Conservation (phyloP, 1,139 yeast species). For the Pichia sp. region DNA sequence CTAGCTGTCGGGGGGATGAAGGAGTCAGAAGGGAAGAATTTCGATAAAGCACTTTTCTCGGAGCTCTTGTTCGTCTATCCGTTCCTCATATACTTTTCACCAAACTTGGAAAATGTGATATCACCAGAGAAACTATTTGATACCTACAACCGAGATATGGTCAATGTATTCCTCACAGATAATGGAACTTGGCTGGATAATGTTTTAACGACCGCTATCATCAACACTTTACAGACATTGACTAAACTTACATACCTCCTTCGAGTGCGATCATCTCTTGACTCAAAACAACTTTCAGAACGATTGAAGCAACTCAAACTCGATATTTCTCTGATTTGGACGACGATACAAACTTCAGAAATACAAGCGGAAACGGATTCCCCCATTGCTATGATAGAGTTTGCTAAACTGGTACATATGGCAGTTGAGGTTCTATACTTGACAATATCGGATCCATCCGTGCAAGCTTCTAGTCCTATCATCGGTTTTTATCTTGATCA, state of each 20-base stretch:
- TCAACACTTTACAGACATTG: conserved; percentile 32
- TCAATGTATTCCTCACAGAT: conserved; percentile 21
- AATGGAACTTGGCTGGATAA: conserved; percentile 30
- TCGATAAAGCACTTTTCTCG: conserved; percentile 24
- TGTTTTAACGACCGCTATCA: conserved; percentile 32
- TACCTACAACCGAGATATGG: conserved; percentile 26
- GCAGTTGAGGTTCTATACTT: conserved; percentile 23
- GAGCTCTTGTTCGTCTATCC: conserved; percentile 34
- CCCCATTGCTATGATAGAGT: conserved; percentile 7
- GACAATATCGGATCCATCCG: conserved; percentile 24
- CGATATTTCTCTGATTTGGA: conserved; percentile 23
- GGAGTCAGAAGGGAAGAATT: background rate
- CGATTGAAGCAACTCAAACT: conserved; percentile 15
- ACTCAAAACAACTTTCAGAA: conserved; percentile 2
- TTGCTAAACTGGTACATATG: conserved; percentile 22
- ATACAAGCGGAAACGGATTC: conserved; percentile 17
- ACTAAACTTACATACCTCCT: conserved; percentile 36
- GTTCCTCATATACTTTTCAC: conserved; percentile 27
- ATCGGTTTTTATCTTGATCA: conserved; percentile 25
- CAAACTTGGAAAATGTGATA: conserved; percentile 26
- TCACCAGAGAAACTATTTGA: conserved; percentile 31
- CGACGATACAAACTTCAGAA: conserved; percentile 24
- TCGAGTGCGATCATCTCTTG: conserved; percentile 17
- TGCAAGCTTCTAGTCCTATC: conserved; percentile 22
- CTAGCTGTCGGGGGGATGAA: no score